Conservation (phyloP, 306 rosid genomes). For the Sindora glabra region DNA sequence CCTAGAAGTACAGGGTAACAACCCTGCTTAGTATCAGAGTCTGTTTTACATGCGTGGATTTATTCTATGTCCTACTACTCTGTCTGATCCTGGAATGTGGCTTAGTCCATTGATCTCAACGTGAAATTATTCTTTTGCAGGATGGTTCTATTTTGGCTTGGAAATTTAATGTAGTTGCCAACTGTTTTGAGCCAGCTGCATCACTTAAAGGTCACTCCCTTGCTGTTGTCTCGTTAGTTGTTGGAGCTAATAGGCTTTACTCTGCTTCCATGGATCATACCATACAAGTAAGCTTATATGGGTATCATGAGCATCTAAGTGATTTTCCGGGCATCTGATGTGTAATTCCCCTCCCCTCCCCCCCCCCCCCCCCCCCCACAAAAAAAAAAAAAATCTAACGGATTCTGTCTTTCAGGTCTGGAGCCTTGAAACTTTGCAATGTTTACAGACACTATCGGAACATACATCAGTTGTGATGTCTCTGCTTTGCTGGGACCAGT, state of each 20-base stretch:
- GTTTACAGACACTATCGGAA: slow-evolving; percentile 78
- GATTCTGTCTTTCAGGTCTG: slow-evolving; percentile 60
- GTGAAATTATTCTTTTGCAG: slow-evolving; percentile 39
- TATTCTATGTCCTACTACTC: background rate
- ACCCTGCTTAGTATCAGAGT: background rate
- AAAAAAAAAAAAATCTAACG: too few species aligned
- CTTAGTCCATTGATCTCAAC: background rate
- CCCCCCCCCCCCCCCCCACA: too few species aligned
- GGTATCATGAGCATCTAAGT: background rate
- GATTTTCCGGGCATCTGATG: background rate
- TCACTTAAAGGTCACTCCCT: slow-evolving; percentile 72
- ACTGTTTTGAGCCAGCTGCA: slow-evolving; percentile 79
- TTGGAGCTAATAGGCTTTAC: slow-evolving; percentile 91
- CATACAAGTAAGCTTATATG: slow-evolving; percentile 51
- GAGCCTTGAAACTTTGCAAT: slow-evolving; percentile 87
- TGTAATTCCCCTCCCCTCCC: too few species aligned
- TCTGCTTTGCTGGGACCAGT: slow-evolving; percentile 97
- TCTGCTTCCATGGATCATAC: slow-evolving; percentile 96
- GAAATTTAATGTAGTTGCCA: slow-evolving; percentile 73
- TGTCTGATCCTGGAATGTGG: background rate
- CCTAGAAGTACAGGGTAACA: background rate
- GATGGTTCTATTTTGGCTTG: slow-evolving; percentile 87
- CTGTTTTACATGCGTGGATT: background rate
- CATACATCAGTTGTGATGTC: slow-evolving; percentile 95
- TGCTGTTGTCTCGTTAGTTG: slow-evolving; percentile 84